These are phyloP conservation scores for Edaphochlamys debaryana DNA, from an alignment of 139 green algal species.

Conservation along the genomic window DNA sequence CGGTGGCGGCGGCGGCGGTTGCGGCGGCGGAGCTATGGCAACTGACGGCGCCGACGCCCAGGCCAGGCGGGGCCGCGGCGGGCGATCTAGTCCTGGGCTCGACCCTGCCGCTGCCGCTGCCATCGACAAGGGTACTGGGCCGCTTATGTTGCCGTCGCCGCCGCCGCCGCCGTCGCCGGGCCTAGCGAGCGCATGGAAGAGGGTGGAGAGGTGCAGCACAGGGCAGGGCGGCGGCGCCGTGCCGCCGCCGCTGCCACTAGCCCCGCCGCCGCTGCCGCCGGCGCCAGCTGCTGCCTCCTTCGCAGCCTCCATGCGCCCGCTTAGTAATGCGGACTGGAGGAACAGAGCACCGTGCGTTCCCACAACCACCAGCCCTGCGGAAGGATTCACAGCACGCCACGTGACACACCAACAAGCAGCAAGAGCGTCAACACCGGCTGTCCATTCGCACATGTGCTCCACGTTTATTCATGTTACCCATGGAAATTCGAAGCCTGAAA, in stretches of 20 bases:
- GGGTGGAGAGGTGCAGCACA: background rate
- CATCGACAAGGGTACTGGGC: no score
- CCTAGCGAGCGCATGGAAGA: background rate
- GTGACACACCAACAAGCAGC: no score
- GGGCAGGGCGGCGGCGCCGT: background rate
- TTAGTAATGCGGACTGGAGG: background rate
- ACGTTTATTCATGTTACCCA: no score
- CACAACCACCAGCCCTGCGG: slow-evolving; percentile 15
- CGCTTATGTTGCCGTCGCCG: no score
- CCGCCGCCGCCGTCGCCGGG: no score
- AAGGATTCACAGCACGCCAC: no score
- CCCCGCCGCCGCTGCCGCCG: background rate
- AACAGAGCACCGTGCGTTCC: slow-evolving; percentile 5
- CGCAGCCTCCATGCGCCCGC: no score
- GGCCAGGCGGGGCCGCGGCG: background rate
- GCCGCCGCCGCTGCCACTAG: background rate
- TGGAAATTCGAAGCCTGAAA: no score
- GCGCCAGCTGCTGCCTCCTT: no score
- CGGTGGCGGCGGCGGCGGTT: no score
- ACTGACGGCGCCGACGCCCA: background rate
- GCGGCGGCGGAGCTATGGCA: background rate
- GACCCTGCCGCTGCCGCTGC: background rate
- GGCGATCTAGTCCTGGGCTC: background rate
- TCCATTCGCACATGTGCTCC: no score
- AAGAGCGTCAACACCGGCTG: no score